These are phyloP conservation scores for Fusarium xyrophilum DNA, from an alignment of 2,329 filamentous ascomycete genomes.

Conservation along the genomic window DNA sequence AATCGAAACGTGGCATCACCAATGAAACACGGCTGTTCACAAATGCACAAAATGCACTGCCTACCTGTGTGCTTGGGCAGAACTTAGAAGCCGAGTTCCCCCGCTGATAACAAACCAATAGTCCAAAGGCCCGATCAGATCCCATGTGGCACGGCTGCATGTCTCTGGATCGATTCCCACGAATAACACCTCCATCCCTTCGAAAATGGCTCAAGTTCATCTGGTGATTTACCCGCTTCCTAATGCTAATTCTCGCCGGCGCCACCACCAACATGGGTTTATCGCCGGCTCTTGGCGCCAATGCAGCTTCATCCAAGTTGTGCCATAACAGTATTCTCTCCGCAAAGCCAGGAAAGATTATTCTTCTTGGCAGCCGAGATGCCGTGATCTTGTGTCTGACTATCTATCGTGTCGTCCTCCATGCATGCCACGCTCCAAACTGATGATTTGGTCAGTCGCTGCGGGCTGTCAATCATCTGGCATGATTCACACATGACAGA, in stretches of 20 bases:
- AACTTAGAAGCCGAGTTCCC: too few species aligned
- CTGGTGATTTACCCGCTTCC: constrained; percentile 13
- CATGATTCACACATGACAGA: constrained; percentile 6
- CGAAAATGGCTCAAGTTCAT: constrained; percentile 22
- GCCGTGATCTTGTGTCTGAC: constrained; percentile 20
- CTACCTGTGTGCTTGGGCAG: not conserved
- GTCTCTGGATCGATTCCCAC: constrained; percentile 17
- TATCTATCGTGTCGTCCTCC: not conserved
- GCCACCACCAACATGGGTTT: constrained; percentile 23
- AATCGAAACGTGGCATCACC: constrained; percentile 6
- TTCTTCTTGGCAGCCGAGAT: constrained; percentile 29
- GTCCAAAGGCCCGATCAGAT: not conserved
- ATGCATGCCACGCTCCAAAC: not conserved
- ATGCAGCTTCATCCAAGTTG: not conserved
- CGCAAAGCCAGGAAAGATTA: constrained; percentile 9
- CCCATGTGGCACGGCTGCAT: constrained; percentile 31
- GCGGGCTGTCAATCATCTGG: not conserved
- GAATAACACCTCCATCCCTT: constrained; percentile 7
- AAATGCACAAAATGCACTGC: not conserved
- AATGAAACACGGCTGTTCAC: not conserved
- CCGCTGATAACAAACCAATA: not conserved
- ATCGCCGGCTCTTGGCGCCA: constrained; percentile 17
- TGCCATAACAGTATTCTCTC: not conserved
- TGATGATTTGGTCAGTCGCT: not conserved
- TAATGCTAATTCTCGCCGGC: constrained; percentile 4